Conservation (phyloP, 306 rosid species). For the Begonia peltatifolia region DNA sequence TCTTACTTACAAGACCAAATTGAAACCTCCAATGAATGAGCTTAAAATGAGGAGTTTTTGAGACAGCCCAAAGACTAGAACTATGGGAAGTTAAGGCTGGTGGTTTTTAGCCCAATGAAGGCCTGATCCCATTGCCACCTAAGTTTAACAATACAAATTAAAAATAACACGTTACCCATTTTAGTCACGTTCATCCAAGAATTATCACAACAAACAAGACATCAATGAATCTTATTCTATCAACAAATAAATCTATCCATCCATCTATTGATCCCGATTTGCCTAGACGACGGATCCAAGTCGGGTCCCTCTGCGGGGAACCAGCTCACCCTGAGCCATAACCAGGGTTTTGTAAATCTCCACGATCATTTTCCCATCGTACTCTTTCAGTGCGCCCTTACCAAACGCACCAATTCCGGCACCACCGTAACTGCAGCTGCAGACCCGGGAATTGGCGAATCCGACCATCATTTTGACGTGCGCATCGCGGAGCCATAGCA, state of each 20-base stretch:
- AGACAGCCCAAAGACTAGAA: no score
- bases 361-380: constrained; percentile 54
- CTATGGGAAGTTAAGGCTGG: no score
- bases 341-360: constrained; percentile 49
- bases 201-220: no score
- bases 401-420: constrained; percentile 10
- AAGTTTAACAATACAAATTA: no score
- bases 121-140: no score
- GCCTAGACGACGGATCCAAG: constrained; percentile 5
- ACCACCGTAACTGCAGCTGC: constrained; percentile 26
- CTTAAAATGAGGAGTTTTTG: no score
- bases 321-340: constrained; percentile 28
- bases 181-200: neutral
- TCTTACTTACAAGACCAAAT: no score
- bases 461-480: constrained; percentile 59
- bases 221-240: no score
- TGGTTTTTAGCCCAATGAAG: no score
- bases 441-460: constrained; percentile 42
- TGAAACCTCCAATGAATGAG: no score
- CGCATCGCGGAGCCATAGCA: constrained; percentile 62
- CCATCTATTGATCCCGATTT: no score
- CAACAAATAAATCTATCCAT: no score
- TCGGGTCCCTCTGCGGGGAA: constrained; percentile 16
- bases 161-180: neutral
- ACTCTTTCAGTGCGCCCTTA: constrained; percentile 42